Conservation (phyloP, 2,329 filamentous ascomycete genomes). For the Byssochlamys sp. region DNA sequence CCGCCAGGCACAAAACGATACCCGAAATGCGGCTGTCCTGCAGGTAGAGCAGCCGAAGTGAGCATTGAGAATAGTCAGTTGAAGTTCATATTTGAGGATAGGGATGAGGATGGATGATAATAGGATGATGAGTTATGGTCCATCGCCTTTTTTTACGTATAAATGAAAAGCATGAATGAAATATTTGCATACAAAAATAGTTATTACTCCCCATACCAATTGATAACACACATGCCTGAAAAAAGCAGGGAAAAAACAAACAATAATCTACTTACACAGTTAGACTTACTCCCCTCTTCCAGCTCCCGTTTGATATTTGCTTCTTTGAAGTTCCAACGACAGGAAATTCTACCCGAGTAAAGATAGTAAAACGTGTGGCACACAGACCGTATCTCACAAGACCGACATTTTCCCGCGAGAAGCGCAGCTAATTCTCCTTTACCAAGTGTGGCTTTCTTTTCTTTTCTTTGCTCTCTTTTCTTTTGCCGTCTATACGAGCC, state of each 20-base stretch:
- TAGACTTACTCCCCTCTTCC: neutral
- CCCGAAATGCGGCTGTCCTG: neutral
- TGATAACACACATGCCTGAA: too few relatives aligned
- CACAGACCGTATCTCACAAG: neutral
- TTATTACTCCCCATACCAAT: neutral
- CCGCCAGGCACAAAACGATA: slow-evolving; percentile 2
- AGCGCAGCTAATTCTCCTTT: neutral
- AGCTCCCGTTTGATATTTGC: neutral
- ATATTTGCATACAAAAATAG: neutral
- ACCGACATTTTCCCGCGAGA: neutral
- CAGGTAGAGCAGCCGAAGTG: neutral
- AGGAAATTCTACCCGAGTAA: neutral
- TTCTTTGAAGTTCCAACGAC: neutral
- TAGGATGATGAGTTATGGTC: neutral
- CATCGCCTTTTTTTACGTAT: neutral
- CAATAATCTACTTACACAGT: too few relatives aligned
- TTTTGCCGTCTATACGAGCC: neutral
- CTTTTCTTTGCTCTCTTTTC: neutral
- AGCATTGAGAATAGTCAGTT: neutral
- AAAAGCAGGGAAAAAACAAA: too few relatives aligned
- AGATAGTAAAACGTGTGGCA: neutral
- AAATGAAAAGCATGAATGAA: neutral
- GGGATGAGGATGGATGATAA: neutral
- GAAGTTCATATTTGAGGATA: neutral
- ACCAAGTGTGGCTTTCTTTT: neutral